Percentiles rank a stretch among this genome's conserved stretches.
These are phyloP conservation scores for Paracorniculantispora psalliotae DNA, from an alignment of 2,329 filamentous ascomycete species.

Conservation along the genomic window DNA sequence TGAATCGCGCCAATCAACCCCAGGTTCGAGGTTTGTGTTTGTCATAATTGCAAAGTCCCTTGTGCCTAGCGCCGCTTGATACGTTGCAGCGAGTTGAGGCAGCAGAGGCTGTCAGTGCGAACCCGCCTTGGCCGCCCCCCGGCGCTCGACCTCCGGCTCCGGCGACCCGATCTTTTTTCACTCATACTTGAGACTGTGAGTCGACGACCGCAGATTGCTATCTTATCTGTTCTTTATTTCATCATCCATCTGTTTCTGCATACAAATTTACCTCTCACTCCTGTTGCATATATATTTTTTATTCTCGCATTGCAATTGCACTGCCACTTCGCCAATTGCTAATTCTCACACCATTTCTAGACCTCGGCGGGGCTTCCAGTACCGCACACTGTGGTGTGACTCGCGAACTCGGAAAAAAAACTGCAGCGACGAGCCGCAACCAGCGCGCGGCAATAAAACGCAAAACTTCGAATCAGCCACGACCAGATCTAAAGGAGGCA, in stretches of 20 bases:
- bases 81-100: background rate
- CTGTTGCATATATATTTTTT: background rate
- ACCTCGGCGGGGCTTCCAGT: slow-evolving; percentile 2
- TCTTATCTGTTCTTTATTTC: background rate
- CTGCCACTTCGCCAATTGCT: background rate
- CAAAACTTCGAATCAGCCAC: background rate
- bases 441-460: background rate
- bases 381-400: background rate
- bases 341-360: background rate
- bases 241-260: background rate
- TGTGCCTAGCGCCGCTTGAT: background rate
- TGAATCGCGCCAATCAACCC: background rate
- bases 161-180: slow-evolving; percentile 14
- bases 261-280: background rate
- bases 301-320: background rate
- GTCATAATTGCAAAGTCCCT: background rate
- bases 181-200: slow-evolving; percentile 8
- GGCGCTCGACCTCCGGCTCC: slow-evolving; percentile 13
- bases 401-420: background rate
- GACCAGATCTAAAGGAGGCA: background rate
- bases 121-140: background rate
- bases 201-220: slow-evolving; percentile 1
- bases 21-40: background rate
- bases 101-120: background rate
- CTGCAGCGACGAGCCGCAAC: slow-evolving; percentile 7